Conservation (phyloP, 306 rosid species). For the Prunus mira region DNA sequence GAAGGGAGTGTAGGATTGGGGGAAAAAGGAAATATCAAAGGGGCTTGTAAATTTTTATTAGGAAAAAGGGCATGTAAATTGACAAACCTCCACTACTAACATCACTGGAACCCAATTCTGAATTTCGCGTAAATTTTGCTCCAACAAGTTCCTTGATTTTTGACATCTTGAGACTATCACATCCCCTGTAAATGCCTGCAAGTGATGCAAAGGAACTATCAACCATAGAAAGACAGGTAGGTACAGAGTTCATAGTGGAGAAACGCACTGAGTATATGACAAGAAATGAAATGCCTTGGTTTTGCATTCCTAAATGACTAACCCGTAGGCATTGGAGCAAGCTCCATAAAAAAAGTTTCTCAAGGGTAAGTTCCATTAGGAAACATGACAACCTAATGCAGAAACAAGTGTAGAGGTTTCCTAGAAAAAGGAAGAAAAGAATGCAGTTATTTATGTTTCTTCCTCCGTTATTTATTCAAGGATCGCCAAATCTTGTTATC, state of each 20-base stretch:
- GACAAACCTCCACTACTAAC: conserved; percentile 69
- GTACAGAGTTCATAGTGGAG: background rate
- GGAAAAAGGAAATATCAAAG: conserved; percentile 7
- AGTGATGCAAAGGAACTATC: conserved; percentile 16
- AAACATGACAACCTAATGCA: background rate
- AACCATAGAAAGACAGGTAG: background rate
- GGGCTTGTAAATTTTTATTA: background rate
- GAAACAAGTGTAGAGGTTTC: background rate
- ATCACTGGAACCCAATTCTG: conserved; percentile 61
- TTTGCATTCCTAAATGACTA: background rate
- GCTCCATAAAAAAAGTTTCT: background rate
- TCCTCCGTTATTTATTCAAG: background rate
- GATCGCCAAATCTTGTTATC: background rate
- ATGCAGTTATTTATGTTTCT: background rate
- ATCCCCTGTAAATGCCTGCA: conserved; percentile 74
- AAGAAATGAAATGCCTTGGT: background rate
- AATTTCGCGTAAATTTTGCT: conserved; percentile 56
- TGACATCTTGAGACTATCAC: conserved; percentile 48
- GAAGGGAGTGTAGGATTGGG: background rate
- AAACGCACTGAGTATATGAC: background rate
- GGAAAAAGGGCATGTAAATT: background rate
- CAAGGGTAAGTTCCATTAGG: background rate
- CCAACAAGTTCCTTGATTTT: conserved; percentile 45
- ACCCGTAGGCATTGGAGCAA: background rate
- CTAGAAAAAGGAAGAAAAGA: background rate